These are phyloP conservation scores for Nothophaeocryptopus gaeumannii DNA, from an alignment of 2,329 filamentous ascomycete species.

Conservation along the genomic window DNA sequence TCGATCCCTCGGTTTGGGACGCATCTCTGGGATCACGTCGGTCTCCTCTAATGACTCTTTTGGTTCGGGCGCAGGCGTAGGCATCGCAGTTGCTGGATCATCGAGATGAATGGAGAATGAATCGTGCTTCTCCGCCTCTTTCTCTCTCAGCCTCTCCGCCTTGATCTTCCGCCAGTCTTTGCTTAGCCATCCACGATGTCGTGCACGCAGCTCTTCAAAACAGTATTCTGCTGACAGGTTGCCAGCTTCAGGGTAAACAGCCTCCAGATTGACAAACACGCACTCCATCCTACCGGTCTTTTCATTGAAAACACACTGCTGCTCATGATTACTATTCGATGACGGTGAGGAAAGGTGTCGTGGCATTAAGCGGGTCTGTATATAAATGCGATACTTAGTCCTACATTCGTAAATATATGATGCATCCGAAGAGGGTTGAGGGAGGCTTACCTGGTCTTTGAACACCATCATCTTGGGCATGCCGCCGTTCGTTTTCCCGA, in stretches of 20 bases:
- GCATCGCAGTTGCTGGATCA: slow-evolving; percentile 6
- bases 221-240: slow-evolving; percentile 70
- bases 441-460: slow-evolving; percentile 83
- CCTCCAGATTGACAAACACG: slow-evolving; percentile 81
- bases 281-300: slow-evolving; percentile 79
- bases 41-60: slow-evolving; percentile 8
- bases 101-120: slow-evolving; percentile 23
- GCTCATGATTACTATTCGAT: slow-evolving; percentile 46
- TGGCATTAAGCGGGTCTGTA: slow-evolving; percentile 42
- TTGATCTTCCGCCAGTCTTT: slow-evolving; percentile 50
- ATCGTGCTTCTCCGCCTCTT: slow-evolving; percentile 13
- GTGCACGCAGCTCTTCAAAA: slow-evolving; percentile 88
- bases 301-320: slow-evolving; percentile 79
- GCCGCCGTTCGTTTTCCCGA: slow-evolving; percentile 74
- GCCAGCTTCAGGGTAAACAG: slow-evolving; percentile 75
- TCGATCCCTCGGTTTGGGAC: slow-evolving; percentile 26
- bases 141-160: slow-evolving; percentile 14
- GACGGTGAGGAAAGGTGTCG: slow-evolving; percentile 28
- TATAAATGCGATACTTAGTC: slow-evolving; percentile 77
- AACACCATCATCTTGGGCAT: slow-evolving; percentile 86
- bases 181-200: slow-evolving; percentile 64
- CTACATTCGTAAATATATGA: slow-evolving; percentile 81
- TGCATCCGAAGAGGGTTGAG: slow-evolving; percentile 30
- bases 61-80: slow-evolving; percentile 1
- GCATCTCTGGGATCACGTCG: background rate